phyloP scores from a whole-genome alignment of 306 rosid genomes.

The Dalbergia cochinchinensis region DNA sequence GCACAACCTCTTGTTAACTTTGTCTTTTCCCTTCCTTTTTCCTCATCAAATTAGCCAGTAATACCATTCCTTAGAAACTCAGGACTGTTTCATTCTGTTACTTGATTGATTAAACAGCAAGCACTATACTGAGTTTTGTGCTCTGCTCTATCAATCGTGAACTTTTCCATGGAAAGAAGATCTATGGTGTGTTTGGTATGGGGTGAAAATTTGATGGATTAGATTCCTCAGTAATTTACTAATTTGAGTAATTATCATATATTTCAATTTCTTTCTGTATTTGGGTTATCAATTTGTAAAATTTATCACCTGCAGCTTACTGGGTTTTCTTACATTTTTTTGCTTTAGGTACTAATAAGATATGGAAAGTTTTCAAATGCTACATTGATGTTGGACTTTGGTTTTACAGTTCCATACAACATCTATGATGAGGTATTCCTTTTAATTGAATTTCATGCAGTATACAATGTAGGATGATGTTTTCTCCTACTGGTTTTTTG shows the following conservation, averaged over 20 bases:
- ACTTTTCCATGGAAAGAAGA: neutral
- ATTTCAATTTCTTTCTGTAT: slow-evolving; percentile 19
- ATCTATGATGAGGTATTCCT: slow-evolving; percentile 72
- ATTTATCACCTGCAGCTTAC: slow-evolving; percentile 22
- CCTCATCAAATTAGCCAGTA: neutral
- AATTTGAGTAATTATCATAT: slow-evolving; percentile 22
- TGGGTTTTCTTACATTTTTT: slow-evolving; percentile 2
- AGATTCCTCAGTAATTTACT: neutral
- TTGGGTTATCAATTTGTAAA: slow-evolving; percentile 21
- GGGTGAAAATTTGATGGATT: too few relatives aligned
- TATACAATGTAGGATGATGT: slow-evolving; percentile 16
- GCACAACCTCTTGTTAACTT: neutral
- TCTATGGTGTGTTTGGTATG: neutral
- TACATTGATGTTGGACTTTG: slow-evolving; percentile 82
- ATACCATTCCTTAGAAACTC: neutral
- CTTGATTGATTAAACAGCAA: slow-evolving; percentile 26
- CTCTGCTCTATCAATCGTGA: neutral
- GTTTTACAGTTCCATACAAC: slow-evolving; percentile 81
- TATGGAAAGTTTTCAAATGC: slow-evolving; percentile 87
- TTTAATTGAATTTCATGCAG: slow-evolving; percentile 37
- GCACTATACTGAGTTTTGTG: slow-evolving; percentile 14
- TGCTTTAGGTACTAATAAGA: slow-evolving; percentile 75
- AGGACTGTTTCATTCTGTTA: slow-evolving; percentile 10
- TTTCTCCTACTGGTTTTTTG: neutral
- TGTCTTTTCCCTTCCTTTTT: slow-evolving; percentile 37